phyloP scores from a whole-genome alignment of 805 yeast genomes.

The Zygosaccharomyces siamensis region DNA sequence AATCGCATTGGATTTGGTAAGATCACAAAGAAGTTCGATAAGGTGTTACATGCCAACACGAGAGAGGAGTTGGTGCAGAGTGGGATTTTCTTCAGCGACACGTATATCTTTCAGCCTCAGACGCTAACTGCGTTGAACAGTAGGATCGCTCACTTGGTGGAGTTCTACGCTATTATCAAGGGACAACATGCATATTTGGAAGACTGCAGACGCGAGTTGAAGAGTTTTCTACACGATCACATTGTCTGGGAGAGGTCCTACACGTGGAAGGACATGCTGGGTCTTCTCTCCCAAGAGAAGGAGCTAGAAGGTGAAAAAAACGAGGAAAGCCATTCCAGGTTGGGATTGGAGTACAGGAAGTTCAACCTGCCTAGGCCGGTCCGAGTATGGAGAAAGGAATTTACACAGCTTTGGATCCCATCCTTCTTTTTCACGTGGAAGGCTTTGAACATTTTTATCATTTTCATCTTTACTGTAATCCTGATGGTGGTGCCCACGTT shows the following conservation, averaged over 20 bases:
- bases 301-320: constrained; percentile 14
- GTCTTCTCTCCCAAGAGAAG: constrained; percentile 56
- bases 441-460: constrained; percentile 45
- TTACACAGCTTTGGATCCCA: constrained; percentile 41
- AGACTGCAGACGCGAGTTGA: constrained; percentile 49
- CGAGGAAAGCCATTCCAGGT: constrained; percentile 14
- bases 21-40: constrained; percentile 86
- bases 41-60: constrained; percentile 55
- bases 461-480: constrained; percentile 48
- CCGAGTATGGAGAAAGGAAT: constrained; percentile 23
- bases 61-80: constrained; percentile 46
- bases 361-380: constrained; percentile 33
- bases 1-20: constrained; percentile 84
- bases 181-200: constrained; percentile 36
- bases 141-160: constrained; percentile 48
- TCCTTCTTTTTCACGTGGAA: constrained; percentile 44
- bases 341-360: constrained; percentile 33
- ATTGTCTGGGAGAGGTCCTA: constrained; percentile 96
- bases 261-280: constrained; percentile 93
- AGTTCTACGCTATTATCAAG: constrained; percentile 49
- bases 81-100: constrained; percentile 41
- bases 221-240: constrained; percentile 72
- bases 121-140: constrained; percentile 48
- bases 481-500: constrained; percentile 56
- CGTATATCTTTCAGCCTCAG: constrained; percentile 51